Percentiles rank a stretch among this genome's conserved stretches.
Evolutionary conservation across 129 eudicot genomes (phyloP).

Genomic region (sunflower (Helianthus annuus)): HanXRQr2.0-SUNRISE NC_035448.2:19673921-19674420

Average conservation of each 20-base stretch:
- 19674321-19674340: slow-evolving; percentile 53
- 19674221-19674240: slow-evolving; percentile 70
- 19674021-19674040: slow-evolving; percentile 80
- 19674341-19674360: slow-evolving; percentile 62
- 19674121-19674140: slow-evolving; percentile 72
- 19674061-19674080: slow-evolving; percentile 75
- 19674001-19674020: slow-evolving; percentile 72
- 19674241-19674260: slow-evolving; percentile 77
- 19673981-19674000: slow-evolving; percentile 89
- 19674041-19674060: slow-evolving; percentile 55
- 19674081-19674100: slow-evolving; percentile 77
- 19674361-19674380: slow-evolving; percentile 71
- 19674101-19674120: slow-evolving; percentile 61
- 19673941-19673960: slow-evolving; percentile 66
- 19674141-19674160: slow-evolving; percentile 75
- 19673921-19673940: slow-evolving; percentile 64
- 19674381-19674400: slow-evolving; percentile 58
- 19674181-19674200: slow-evolving; percentile 66
- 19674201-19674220: slow-evolving; percentile 61
- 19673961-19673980: slow-evolving; percentile 73
- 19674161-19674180: slow-evolving; percentile 86
- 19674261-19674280: slow-evolving; percentile 59
- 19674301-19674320: slow-evolving; percentile 74
- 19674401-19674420: slow-evolving; percentile 56
- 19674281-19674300: slow-evolving; percentile 71